Percentiles rank a stretch among this genome's conserved stretches.
phyloP scores from a whole-genome alignment of 2,329 filamentous ascomycete species.

The Calonectria pseudoreteaudii region DNA sequence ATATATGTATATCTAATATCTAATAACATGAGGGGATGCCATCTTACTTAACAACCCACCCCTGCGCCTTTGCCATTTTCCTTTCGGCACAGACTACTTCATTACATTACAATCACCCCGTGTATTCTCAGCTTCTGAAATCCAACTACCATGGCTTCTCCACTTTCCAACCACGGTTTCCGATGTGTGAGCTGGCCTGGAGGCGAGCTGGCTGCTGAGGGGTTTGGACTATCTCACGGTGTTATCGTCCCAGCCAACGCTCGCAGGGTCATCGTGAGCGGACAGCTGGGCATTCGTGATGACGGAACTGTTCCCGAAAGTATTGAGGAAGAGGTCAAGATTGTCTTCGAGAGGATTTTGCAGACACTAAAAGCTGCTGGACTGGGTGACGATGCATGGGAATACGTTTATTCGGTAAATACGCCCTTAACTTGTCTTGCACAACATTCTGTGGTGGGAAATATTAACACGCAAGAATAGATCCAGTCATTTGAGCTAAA shows the following conservation, averaged over 20 bases:
- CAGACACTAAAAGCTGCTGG: slow-evolving; percentile 11
- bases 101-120: no score
- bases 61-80: not conserved
- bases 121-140: not conserved
- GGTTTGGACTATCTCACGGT: slow-evolving; percentile 14
- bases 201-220: slow-evolving; percentile 14
- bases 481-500: slow-evolving; percentile 15
- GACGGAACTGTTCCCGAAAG: slow-evolving; percentile 13
- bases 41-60: not conserved
- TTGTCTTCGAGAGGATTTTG: slow-evolving; percentile 14
- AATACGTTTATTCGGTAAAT: slow-evolving; percentile 19
- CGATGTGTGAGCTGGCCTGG: slow-evolving; percentile 21
- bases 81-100: no score
- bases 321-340: slow-evolving; percentile 12
- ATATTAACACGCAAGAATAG: not conserved
- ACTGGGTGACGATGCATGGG: slow-evolving; percentile 22
- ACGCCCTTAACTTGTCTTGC: no score
- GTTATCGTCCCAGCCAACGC: slow-evolving; percentile 16
- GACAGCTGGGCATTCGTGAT: slow-evolving; percentile 16
- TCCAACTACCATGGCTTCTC: not conserved
- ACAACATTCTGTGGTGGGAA: no score
- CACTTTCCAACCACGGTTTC: slow-evolving; percentile 3
- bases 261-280: slow-evolving; percentile 4
- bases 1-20: not conserved
- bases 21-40: not conserved